These are phyloP conservation scores for Lunularia cruciata DNA, from an alignment of 225 moss, liverwort and hornwort species.

Conservation along the genomic window DNA sequence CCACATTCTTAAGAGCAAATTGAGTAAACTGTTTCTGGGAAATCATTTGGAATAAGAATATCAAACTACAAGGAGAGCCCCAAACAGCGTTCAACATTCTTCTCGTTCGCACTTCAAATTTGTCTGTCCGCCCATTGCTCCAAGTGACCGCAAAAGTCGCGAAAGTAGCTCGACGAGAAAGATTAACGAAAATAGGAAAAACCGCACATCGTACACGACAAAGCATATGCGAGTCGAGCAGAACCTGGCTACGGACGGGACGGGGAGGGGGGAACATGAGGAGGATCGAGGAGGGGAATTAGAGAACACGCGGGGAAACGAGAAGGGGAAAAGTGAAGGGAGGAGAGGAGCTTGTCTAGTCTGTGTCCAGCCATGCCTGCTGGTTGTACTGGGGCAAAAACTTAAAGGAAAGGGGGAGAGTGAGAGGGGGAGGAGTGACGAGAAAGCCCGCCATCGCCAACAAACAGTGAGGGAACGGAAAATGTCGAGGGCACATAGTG, in stretches of 20 bases:
- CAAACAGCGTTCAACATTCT: no score
- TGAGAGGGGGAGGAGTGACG: not conserved
- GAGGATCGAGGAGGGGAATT: not conserved
- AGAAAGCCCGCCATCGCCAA: conserved; percentile 13
- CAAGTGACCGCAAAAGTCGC: not conserved
- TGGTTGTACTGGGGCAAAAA: not conserved
- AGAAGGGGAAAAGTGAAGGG: not conserved
- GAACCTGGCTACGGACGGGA: not conserved
- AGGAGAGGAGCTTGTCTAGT: not conserved
- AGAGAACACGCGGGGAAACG: not conserved
- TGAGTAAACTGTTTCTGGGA: no score
- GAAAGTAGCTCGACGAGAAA: not conserved
- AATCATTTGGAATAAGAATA: no score
- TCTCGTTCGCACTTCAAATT: not conserved
- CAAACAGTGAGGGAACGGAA: conserved; percentile 9
- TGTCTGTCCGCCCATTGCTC: not conserved
- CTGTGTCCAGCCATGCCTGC: not conserved
- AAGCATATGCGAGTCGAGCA: not conserved
- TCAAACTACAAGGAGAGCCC: no score
- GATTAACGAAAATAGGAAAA: not conserved
- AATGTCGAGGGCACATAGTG: conserved; percentile 12
- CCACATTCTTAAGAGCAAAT: no score
- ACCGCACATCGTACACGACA: no score
- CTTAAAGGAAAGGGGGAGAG: not conserved
- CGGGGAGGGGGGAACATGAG: not conserved